Evolutionary conservation across 169 alveolate genomes (phyloP).

Genomic region (Cryptosporidium andersoni): DNA sequence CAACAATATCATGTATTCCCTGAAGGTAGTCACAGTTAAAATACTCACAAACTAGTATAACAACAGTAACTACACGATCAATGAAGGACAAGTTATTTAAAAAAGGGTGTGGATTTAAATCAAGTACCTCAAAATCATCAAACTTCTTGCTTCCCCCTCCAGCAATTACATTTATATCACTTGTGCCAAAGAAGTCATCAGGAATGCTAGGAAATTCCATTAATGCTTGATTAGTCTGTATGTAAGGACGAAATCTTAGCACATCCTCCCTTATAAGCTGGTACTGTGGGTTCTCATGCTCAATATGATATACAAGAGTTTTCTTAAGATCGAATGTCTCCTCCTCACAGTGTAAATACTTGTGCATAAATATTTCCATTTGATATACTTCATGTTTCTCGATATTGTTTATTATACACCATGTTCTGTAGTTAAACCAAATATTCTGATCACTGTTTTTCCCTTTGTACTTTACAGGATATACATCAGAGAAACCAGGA

Average conservation of each 20-base stretch:
- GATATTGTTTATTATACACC: constrained; percentile 42
- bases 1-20: constrained; percentile 65
- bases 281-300: constrained; percentile 14
- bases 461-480: too few relatives aligned
- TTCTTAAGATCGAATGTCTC: not conserved
- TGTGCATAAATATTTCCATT: constrained; percentile 34
- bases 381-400: not conserved
- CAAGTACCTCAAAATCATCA: not conserved
- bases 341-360: not conserved
- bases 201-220: constrained; percentile 45
- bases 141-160: not conserved
- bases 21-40: constrained; percentile 32
- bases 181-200: constrained; percentile 26
- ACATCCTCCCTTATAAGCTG: constrained; percentile 34
- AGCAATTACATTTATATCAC: constrained; percentile 1
- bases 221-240: not conserved
- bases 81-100: not conserved
- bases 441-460: constrained; percentile 5
- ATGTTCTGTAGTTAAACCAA: constrained; percentile 59
- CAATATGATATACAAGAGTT: constrained; percentile 12
- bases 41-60: constrained; percentile 49
- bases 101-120: not conserved
- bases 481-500: too few relatives aligned
- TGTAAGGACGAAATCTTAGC: constrained; percentile 38
- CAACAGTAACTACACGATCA: constrained; percentile 38